Conservation (phyloP, 495 filamentous ascomycete genomes). For the Lineolata rhizophorae region DNA sequence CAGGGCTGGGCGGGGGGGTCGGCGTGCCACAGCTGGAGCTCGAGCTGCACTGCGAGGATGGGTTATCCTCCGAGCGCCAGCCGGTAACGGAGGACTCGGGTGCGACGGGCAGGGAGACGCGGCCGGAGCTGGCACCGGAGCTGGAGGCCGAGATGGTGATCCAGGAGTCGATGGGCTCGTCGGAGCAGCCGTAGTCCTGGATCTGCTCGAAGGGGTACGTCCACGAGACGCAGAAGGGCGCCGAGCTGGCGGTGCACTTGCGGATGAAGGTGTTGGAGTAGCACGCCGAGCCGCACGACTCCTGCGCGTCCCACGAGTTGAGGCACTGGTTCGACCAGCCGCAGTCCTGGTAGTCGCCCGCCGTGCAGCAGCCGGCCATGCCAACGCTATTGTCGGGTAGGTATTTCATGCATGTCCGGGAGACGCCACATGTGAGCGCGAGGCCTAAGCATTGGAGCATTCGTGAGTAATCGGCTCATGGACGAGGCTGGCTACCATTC, state of each 20-base stretch:
- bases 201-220: slow-evolving; percentile 7
- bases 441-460: too few relatives aligned
- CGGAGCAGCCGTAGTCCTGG: slow-evolving; percentile 7
- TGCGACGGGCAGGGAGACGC: slow-evolving; percentile 4
- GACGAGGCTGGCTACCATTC: too few relatives aligned
- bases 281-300: slow-evolving; percentile 5
- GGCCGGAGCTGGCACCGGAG: too few relatives aligned
- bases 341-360: slow-evolving; percentile 7
- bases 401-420: slow-evolving; percentile 10
- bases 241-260: slow-evolving; percentile 6
- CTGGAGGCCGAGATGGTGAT: slow-evolving; percentile 1
- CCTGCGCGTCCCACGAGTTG: slow-evolving; percentile 3
- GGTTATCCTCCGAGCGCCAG: too few relatives aligned
- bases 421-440: too few relatives aligned
- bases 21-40: too few relatives aligned
- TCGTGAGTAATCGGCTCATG: too few relatives aligned
- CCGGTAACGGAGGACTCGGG: slow-evolving; percentile 5
- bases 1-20: too few relatives aligned
- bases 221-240: slow-evolving; percentile 11
- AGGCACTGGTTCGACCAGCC: slow-evolving; percentile 9
- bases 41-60: too few relatives aligned
- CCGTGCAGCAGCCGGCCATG: slow-evolving; percentile 10
- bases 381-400: slow-evolving; percentile 2
- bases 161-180: slow-evolving; percentile 2
- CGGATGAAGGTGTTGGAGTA: slow-evolving; percentile 6